Percentiles rank a stretch among this genome's conserved stretches.
Conservation (phyloP, 192 early-diverging fungal genomes). For the Spizellomyces sp. region DNA sequence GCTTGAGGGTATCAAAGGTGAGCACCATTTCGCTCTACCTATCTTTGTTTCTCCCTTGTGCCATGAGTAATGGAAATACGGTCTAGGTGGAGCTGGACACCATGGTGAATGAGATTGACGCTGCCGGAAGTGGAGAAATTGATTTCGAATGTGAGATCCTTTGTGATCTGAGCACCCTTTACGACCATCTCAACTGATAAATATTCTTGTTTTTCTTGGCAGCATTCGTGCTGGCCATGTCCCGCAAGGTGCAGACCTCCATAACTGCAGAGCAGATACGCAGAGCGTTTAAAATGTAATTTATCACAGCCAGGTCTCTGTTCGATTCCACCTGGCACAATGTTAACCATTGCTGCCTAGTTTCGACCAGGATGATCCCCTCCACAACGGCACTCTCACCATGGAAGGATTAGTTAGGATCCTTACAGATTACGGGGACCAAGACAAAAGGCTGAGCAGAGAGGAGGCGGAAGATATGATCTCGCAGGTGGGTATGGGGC, state of each 20-base stretch:
- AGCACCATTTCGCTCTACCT: background rate
- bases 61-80: background rate
- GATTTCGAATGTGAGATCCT: slow-evolving; percentile 54
- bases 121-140: slow-evolving; percentile 54
- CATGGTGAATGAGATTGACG: slow-evolving; percentile 59
- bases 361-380: slow-evolving; percentile 29
- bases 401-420: slow-evolving; percentile 39
- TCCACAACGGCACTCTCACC: slow-evolving; percentile 31
- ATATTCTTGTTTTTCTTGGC: too few relatives aligned
- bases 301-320: background rate
- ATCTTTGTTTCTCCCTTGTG: background rate
- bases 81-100: slow-evolving; percentile 45
- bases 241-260: slow-evolving; percentile 52
- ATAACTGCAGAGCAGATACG: slow-evolving; percentile 48
- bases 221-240: slow-evolving; percentile 59
- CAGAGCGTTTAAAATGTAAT: slow-evolving; percentile 47
- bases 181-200: too few relatives aligned
- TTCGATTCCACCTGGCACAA: background rate
- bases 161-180: background rate
- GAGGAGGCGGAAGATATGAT: slow-evolving; percentile 56
- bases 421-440: slow-evolving; percentile 48
- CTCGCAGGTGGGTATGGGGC: slow-evolving; percentile 34
- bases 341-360: background rate
- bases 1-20: slow-evolving; percentile 46
- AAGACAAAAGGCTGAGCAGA: slow-evolving; percentile 38